Base-by-base conservation (phyloP, 2,329 filamentous ascomycete species). In the Monosporascus sp. region DNA sequence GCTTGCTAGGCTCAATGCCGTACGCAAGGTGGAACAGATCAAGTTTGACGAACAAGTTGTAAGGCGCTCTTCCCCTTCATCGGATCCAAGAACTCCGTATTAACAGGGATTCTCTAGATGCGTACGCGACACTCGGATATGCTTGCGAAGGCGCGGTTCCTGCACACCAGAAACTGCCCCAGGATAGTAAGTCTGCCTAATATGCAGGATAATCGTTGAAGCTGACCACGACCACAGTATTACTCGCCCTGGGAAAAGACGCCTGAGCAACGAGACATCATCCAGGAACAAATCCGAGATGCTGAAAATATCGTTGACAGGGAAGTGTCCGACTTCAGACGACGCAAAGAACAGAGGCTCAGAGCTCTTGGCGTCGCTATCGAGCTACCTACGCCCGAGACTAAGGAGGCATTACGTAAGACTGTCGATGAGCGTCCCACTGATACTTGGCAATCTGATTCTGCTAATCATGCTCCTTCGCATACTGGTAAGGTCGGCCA, bases 231-330 rank as follows among this genome's bases (percentile, higher is more conserved):
- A 27, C 51, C 9, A 37, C 51, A 96, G 90, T 93, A 88, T 69
- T 97, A 94, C 70, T 85, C 86, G 46, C 93, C 93, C 1, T 95
- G 88, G 86, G 84, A 90, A 61, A 76, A 89, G 52, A 83, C 82
- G 34, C 68, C 74, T 5, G 77, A 82, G 45, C 87, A 97, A 67
- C 83, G 92, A 68, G 80, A 83, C 5, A 76, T 70, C 11, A 89
- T 97, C 65, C 79, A 85, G 46, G 74, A 79, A 5, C 92, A 96
- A 68, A 77, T 90, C 27, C 75, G 79, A 47, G 81, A 86, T 50
- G 82, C 81, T 17, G 80, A 90, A 67, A 76, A 74, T 1, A 75
- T 68, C 6, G 83, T 95, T 58, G 78, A 82, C 18, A 77, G 73
- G 52, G 90, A 97, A 67, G 66, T 78, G 25, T 76, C 78, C 49